Conservation (phyloP, 2,329 filamentous ascomycete genomes). For the Lasiodiplodia hormozganensis region DNA sequence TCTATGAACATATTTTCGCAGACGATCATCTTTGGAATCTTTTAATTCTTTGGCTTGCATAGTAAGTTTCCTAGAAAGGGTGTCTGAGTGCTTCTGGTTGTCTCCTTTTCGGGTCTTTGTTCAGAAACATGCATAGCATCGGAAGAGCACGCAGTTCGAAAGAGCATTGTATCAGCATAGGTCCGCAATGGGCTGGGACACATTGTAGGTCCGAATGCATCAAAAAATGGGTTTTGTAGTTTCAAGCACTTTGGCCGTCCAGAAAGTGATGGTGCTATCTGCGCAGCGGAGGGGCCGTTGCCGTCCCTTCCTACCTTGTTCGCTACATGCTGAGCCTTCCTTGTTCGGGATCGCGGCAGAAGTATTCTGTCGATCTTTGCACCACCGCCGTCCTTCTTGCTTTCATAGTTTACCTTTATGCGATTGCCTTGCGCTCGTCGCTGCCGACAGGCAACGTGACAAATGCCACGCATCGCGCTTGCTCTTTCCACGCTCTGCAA, state of each 20-base stretch:
- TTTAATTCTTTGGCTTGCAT: constrained; percentile 9
- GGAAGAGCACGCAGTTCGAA: neutral
- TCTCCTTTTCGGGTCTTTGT: neutral
- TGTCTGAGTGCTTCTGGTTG: constrained; percentile 7
- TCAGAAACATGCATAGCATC: constrained; percentile 14
- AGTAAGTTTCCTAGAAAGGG: constrained; percentile 9
- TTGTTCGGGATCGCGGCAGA: neutral
- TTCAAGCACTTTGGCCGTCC: neutral
- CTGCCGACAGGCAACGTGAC: neutral
- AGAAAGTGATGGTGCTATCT: neutral
- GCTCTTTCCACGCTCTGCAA: neutral
- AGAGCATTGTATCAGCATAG: constrained; percentile 21
- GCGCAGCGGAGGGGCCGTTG: neutral
- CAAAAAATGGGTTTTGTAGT: neutral
- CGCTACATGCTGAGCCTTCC: neutral
- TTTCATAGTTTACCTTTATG: neutral
- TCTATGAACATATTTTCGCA: constrained; percentile 25
- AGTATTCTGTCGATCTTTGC: too few species aligned
- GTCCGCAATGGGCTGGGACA: neutral
- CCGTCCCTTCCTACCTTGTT: neutral
- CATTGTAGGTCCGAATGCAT: constrained; percentile 4
- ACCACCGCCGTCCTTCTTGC: neutral
- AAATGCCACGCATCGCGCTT: neutral
- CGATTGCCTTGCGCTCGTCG: neutral
- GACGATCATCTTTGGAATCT: constrained; percentile 4